Evolutionary conservation across 192 early-diverging fungal genomes (phyloP).

Genomic region (Cladochytrium replicatum): DNA sequence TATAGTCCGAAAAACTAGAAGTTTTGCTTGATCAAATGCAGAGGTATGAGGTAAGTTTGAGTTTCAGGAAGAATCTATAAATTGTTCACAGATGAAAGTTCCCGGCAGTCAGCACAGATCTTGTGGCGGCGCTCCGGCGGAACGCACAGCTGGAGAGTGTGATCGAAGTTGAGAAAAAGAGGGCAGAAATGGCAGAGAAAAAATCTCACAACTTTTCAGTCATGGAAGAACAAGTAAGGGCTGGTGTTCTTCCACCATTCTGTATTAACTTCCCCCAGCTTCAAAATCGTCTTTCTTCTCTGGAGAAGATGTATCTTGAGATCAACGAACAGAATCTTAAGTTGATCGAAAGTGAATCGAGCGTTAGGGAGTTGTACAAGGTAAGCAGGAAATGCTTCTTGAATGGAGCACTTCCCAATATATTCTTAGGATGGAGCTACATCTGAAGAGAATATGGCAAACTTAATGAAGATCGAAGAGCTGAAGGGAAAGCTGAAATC

Average conservation of each 20-base stretch:
- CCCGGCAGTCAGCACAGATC: no score
- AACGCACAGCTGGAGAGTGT: slow-evolving; percentile 19
- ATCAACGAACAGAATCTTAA: slow-evolving; percentile 22
- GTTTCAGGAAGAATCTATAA: no score
- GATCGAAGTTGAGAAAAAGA: slow-evolving; percentile 25
- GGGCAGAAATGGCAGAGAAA: slow-evolving; percentile 31
- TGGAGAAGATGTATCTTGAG: slow-evolving; percentile 32
- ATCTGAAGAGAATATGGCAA: slow-evolving; percentile 16
- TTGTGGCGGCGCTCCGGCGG: background rate
- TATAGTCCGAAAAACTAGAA: slow-evolving; percentile 3
- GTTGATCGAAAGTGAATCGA: slow-evolving; percentile 21
- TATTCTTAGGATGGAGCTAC: slow-evolving; percentile 20
- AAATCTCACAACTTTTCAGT: slow-evolving; percentile 8
- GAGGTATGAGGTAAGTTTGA: no score
- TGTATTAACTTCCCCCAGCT: background rate
- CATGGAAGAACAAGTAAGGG: background rate
- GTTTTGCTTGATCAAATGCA: background rate
- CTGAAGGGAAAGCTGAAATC: slow-evolving; percentile 13
- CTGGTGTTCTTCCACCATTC: background rate
- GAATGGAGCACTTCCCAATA: no score
- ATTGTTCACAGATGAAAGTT: no score
- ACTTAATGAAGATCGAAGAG: slow-evolving; percentile 9
- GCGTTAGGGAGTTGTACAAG: slow-evolving; percentile 18
- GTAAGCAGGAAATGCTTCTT: no score
- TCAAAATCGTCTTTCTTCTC: background rate